phyloP scores from a whole-genome alignment of 1,284 basidiomycete species.

The Apiotrichum domesticum region DNA sequence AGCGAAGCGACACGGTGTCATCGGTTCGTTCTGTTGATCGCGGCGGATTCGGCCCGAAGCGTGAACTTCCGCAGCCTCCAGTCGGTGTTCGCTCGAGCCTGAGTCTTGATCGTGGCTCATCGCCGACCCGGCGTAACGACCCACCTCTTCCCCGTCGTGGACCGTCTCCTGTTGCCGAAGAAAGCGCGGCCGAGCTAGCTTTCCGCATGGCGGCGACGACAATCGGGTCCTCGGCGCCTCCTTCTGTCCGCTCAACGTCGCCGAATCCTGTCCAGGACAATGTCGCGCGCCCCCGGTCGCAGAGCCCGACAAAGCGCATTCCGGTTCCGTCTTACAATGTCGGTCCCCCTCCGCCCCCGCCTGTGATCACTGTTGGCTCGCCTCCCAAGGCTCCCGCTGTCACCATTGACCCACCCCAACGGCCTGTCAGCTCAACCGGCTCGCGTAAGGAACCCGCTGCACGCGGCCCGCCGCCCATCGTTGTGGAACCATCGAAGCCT shows the following conservation, averaged over 20 bases:
- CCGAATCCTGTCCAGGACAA: not conserved
- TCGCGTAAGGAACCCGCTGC: no score
- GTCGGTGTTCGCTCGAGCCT: constrained; percentile 31
- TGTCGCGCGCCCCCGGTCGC: not conserved
- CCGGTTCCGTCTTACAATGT: not conserved
- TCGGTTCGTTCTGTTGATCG: constrained; percentile 43
- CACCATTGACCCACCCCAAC: no score
- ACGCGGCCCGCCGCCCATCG: not conserved
- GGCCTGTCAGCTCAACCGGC: no score
- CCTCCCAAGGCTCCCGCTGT: not conserved
- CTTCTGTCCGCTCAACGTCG: not conserved
- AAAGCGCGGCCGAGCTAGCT: constrained; percentile 8
- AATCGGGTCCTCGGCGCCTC: constrained; percentile 1
- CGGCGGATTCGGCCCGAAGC: constrained; percentile 21
- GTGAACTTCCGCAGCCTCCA: constrained; percentile 40
- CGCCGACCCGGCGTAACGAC: not conserved
- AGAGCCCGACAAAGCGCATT: constrained; percentile 2
- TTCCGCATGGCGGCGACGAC: constrained; percentile 8
- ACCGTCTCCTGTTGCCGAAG: constrained; percentile 1
- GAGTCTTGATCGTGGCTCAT: constrained; percentile 38
- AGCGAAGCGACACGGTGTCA: constrained; percentile 41
- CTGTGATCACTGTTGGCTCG: not conserved
- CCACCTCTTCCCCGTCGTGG: not conserved
- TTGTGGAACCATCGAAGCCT: not conserved
- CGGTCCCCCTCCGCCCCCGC: not conserved